Evolutionary conservation across 495 filamentous ascomycete genomes (phyloP).

Genomic region (Acidiella bohemica): DNA sequence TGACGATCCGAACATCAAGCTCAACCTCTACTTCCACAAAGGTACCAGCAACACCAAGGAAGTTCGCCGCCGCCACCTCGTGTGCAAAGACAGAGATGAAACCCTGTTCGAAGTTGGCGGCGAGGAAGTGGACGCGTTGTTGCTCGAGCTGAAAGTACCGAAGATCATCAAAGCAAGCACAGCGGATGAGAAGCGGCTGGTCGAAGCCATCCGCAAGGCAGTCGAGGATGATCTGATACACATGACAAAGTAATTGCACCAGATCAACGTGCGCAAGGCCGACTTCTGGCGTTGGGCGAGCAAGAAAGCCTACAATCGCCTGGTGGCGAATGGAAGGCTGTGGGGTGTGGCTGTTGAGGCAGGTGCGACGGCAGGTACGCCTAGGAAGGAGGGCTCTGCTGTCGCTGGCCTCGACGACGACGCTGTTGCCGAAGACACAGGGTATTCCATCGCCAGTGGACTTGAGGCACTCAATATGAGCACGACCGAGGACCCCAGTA

Average conservation of each 20-base stretch:
- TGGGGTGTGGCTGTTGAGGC: constrained; percentile 4
- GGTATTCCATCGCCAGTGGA: background rate
- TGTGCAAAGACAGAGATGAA: background rate
- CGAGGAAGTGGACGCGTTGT: constrained; percentile 2
- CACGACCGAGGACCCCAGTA: background rate
- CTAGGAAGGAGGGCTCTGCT: constrained; percentile 2
- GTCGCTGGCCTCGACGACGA: background rate
- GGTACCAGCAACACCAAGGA: constrained; percentile 9
- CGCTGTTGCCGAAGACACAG: background rate
- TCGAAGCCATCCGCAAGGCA: background rate
- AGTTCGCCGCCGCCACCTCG: constrained; percentile 1
- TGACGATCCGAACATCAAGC: constrained; percentile 11
- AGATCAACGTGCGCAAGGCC: constrained; percentile 10
- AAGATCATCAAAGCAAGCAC: background rate
- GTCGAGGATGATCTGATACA: constrained; percentile 10
- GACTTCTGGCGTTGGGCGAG: constrained; percentile 19
- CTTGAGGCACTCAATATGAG: too few species aligned
- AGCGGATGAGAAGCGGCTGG: background rate
- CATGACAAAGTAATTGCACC: constrained; percentile 4
- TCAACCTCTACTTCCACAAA: constrained; percentile 13
- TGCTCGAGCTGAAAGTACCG: constrained; percentile 4
- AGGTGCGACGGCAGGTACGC: background rate
- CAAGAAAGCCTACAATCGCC: constrained; percentile 9
- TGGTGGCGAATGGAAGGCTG: constrained; percentile 13
- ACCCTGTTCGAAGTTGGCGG: background rate